Conservation (phyloP, 345 rosid genomes). For the Luvunga scandens region DNA sequence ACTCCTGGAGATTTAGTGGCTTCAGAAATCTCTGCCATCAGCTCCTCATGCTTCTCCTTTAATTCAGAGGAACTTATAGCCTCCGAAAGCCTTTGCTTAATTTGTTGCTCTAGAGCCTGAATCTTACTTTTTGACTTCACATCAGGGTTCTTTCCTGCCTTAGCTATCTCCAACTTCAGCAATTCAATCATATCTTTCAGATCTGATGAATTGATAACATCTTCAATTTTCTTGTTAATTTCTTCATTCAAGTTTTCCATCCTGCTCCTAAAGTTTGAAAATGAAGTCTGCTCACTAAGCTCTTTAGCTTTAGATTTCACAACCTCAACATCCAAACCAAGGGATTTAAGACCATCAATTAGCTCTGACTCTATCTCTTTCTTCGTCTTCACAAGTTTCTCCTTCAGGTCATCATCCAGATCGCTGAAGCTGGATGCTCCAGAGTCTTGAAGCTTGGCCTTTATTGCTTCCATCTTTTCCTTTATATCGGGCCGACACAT, state of each 20-base stretch:
- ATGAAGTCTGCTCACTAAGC: conserved; percentile 29
- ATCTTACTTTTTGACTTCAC: conserved; percentile 42
- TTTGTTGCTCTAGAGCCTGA: conserved; percentile 54
- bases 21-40: conserved; percentile 44
- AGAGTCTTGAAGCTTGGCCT: conserved; percentile 46
- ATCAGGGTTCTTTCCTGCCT: conserved; percentile 53
- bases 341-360: conserved; percentile 43
- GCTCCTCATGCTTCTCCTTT: conserved; percentile 52
- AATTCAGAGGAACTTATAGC: conserved; percentile 53
- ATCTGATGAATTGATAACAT: conserved; percentile 47
- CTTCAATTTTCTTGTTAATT: conserved; percentile 53
- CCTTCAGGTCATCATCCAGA: conserved; percentile 52
- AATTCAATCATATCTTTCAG: conserved; percentile 56
- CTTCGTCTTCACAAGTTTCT: conserved; percentile 44
- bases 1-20: conserved; percentile 34
- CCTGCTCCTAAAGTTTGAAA: conserved; percentile 36
- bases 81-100: conserved; percentile 54
- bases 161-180: conserved; percentile 60
- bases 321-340: conserved; percentile 55
- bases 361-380: conserved; percentile 56
- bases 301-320: conserved; percentile 36
- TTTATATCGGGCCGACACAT: conserved; percentile 51
- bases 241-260: conserved; percentile 50
- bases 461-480: conserved; percentile 62
- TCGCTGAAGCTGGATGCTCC: conserved; percentile 57